Evolutionary conservation across 192 early-diverging fungal species (phyloP).

Genomic region (Funneliformis geosporum): DNA sequence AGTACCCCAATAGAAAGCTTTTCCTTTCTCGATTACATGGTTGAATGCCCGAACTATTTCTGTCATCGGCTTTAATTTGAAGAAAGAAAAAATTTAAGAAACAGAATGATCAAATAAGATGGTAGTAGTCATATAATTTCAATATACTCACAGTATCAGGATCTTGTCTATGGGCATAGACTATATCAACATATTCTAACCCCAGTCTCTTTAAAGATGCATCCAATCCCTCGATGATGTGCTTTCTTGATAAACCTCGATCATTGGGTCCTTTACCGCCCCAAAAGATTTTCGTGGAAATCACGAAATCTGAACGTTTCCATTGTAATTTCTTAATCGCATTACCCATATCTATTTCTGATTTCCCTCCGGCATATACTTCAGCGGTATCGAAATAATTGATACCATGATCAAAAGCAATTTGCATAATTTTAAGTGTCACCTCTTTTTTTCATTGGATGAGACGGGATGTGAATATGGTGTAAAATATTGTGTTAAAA

Average conservation of each 20-base stretch:
- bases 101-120: not conserved
- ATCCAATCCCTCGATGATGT: slow-evolving; percentile 78
- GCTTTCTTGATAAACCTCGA: slow-evolving; percentile 80
- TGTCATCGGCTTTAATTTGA: slow-evolving; percentile 63
- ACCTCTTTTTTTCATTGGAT: slow-evolving; percentile 45
- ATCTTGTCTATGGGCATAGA: slow-evolving; percentile 84
- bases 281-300: slow-evolving; percentile 80
- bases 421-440: slow-evolving; percentile 64
- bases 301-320: slow-evolving; percentile 72
- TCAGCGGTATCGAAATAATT: slow-evolving; percentile 82
- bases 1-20: slow-evolving; percentile 85
- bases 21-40: slow-evolving; percentile 74
- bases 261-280: slow-evolving; percentile 77
- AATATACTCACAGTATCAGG: slow-evolving; percentile 45
- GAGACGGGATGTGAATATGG: not conserved
- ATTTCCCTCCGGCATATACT: slow-evolving; percentile 61
- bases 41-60: slow-evolving; percentile 87
- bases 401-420: slow-evolving; percentile 70
- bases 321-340: slow-evolving; percentile 76
- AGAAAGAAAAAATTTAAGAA: not conserved
- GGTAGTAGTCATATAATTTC: not conserved
- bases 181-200: slow-evolving; percentile 73
- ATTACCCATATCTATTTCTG: slow-evolving; percentile 73
- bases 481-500: not conserved
- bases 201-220: slow-evolving; percentile 72